Conservation (phyloP, 225 moss, liverwort and hornwort species). For the Polytrichum formosum region DNA sequence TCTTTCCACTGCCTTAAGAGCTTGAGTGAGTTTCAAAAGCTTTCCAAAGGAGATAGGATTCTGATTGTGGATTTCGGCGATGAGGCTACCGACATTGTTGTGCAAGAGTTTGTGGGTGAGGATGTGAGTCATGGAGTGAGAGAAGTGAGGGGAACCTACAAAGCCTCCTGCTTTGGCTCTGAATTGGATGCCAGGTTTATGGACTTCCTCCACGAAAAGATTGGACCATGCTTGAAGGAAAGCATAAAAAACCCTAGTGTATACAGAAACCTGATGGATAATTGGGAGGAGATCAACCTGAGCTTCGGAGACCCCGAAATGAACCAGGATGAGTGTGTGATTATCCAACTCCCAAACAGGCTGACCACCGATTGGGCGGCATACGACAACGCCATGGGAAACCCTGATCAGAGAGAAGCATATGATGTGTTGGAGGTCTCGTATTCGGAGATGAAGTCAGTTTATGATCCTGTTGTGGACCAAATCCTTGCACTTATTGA, state of each 20-base stretch:
- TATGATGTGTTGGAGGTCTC: too few relatives aligned
- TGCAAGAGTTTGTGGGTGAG: constrained; percentile 37
- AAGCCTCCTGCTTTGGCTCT: constrained; percentile 49
- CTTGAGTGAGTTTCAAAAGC: constrained; percentile 12
- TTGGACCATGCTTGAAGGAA: constrained; percentile 36
- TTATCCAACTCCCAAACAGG: neutral
- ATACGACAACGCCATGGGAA: neutral
- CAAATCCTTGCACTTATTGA: constrained; percentile 40
- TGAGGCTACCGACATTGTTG: constrained; percentile 61
- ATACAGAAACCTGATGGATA: constrained; percentile 5
- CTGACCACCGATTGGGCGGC: constrained; percentile 7
- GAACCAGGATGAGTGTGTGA: too few relatives aligned
- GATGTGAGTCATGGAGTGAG: constrained; percentile 20
- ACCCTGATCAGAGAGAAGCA: neutral
- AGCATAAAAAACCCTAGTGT: constrained; percentile 4
- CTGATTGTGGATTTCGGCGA: constrained; percentile 58
- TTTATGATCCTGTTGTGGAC: constrained; percentile 61
- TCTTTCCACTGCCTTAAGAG: constrained; percentile 54
- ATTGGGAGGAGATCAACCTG: constrained; percentile 12
- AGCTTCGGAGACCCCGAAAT: neutral
- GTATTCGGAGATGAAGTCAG: constrained; percentile 26
- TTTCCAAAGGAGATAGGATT: constrained; percentile 31
- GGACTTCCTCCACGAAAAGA: constrained; percentile 32
- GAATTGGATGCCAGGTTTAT: constrained; percentile 55
- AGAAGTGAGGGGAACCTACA: constrained; percentile 42